Percentiles rank a stretch among this genome's conserved stretches.
These are phyloP conservation scores for Bipolaris cookei DNA, from an alignment of 2,329 filamentous ascomycete species.

Conservation along the genomic window DNA sequence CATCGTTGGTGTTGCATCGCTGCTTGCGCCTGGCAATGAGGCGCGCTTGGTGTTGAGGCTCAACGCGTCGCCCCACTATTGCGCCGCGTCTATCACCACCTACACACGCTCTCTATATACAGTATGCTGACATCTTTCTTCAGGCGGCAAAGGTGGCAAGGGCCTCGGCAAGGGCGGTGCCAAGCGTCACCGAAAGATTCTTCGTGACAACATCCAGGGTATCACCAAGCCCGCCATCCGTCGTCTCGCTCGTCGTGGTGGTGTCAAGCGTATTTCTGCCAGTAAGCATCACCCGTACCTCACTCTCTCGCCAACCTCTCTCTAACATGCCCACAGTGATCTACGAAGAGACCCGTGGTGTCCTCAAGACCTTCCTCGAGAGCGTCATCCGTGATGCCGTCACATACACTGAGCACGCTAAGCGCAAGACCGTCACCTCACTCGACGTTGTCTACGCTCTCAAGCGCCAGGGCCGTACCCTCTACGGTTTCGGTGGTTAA, in stretches of 20 bases:
- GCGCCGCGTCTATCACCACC: slow-evolving; percentile 22
- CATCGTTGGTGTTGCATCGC: slow-evolving; percentile 20
- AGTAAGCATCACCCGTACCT: slow-evolving; percentile 47
- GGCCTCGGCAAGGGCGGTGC: slow-evolving; percentile 62
- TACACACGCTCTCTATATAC: slow-evolving; percentile 5
- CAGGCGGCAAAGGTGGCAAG: slow-evolving; percentile 62
- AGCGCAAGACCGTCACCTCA: slow-evolving; percentile 78
- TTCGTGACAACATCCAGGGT: slow-evolving; percentile 63
- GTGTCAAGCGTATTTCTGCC: slow-evolving; percentile 61
- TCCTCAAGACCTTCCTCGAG: slow-evolving; percentile 80
- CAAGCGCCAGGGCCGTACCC: slow-evolving; percentile 71
- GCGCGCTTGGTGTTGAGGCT: slow-evolving; percentile 37
- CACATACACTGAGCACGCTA: slow-evolving; percentile 81
- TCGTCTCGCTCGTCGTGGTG: slow-evolving; percentile 61
- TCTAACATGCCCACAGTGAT: slow-evolving; percentile 62
- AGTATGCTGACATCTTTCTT: slow-evolving; percentile 43
- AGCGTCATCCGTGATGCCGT: slow-evolving; percentile 77
- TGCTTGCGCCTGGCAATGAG: slow-evolving; percentile 20
- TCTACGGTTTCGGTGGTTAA: slow-evolving; percentile 92
- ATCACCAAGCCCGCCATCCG: slow-evolving; percentile 63
- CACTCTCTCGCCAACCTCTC: background rate
- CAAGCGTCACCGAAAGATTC: slow-evolving; percentile 63
- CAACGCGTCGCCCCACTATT: slow-evolving; percentile 34
- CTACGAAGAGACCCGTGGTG: slow-evolving; percentile 79
- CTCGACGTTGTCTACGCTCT: slow-evolving; percentile 69